phyloP scores from a whole-genome alignment of 2,329 filamentous ascomycete genomes.

The Bisporella sp. region DNA sequence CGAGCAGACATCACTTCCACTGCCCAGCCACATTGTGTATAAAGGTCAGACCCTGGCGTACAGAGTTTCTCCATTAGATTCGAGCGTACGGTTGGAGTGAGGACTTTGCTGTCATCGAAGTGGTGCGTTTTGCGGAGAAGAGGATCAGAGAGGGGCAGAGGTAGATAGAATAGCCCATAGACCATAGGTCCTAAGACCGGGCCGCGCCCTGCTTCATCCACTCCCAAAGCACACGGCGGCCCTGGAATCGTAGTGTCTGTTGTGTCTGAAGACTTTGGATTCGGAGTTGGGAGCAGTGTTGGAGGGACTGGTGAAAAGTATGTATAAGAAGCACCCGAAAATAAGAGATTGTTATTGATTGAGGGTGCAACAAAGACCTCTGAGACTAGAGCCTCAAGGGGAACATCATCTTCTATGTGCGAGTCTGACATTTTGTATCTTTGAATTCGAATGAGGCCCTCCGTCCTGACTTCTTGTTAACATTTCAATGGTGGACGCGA shows the following conservation, averaged over 20 bases:
- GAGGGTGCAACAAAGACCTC: slow-evolving; percentile 61
- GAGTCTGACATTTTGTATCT: slow-evolving; percentile 27
- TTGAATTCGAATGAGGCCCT: no score
- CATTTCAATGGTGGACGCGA: no score
- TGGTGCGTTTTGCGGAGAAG: slow-evolving; percentile 73
- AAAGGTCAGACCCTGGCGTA: slow-evolving; percentile 51
- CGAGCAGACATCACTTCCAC: slow-evolving; percentile 69
- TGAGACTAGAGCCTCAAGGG: slow-evolving; percentile 29
- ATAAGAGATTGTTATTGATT: slow-evolving; percentile 48
- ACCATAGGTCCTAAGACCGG: slow-evolving; percentile 84
- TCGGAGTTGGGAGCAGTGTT: slow-evolving; percentile 39
- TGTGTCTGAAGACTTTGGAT: slow-evolving; percentile 6
- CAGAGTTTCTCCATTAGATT: slow-evolving; percentile 65
- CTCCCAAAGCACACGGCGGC: slow-evolving; percentile 70
- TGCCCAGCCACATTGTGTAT: slow-evolving; percentile 73
- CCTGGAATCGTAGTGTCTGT: slow-evolving; percentile 26
- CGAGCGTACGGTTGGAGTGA: slow-evolving; percentile 73
- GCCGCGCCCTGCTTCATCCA: slow-evolving; percentile 90
- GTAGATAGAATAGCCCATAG: slow-evolving; percentile 68
- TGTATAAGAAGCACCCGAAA: slow-evolving; percentile 61
- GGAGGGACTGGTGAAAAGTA: slow-evolving; percentile 65
- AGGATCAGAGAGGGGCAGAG: slow-evolving; percentile 60
- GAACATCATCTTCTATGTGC: slow-evolving; percentile 21
- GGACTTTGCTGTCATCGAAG: slow-evolving; percentile 93
- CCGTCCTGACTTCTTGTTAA: no score